Conservation (phyloP, 2,329 filamentous ascomycete species). For the Macrophomina pseudophaseolina region DNA sequence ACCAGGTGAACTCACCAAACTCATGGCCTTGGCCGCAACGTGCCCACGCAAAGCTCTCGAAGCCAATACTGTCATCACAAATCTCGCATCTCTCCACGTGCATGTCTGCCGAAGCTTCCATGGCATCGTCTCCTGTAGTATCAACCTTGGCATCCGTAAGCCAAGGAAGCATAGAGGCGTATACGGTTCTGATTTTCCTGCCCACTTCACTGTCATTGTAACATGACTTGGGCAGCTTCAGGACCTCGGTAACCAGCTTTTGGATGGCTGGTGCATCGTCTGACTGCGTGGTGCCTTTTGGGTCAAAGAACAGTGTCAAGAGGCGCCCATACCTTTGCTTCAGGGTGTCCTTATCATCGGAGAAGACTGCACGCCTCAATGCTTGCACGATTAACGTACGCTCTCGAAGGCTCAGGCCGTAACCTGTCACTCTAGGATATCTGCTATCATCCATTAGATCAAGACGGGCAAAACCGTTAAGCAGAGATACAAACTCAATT, state of each 20-base stretch:
- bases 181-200: slow-evolving; percentile 20
- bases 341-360: slow-evolving; percentile 34
- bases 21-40: slow-evolving; percentile 58
- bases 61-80: slow-evolving; percentile 54
- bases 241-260: slow-evolving; percentile 18
- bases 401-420: slow-evolving; percentile 3
- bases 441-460: neutral
- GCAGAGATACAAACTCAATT: neutral
- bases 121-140: neutral
- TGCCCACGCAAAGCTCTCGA: slow-evolving; percentile 54
- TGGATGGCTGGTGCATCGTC: slow-evolving; percentile 11
- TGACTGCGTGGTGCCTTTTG: slow-evolving; percentile 21
- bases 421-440: neutral
- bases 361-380: slow-evolving; percentile 36
- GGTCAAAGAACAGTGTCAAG: slow-evolving; percentile 35
- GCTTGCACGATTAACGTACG: neutral
- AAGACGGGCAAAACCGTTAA: neutral
- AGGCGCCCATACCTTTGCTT: slow-evolving; percentile 42
- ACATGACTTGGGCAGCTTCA: slow-evolving; percentile 7
- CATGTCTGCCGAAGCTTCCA: slow-evolving; percentile 21
- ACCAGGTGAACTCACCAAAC: slow-evolving; percentile 48
- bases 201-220: slow-evolving; percentile 19
- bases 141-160: slow-evolving; percentile 13
- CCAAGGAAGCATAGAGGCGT: slow-evolving; percentile 21
- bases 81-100: slow-evolving; percentile 58